Percentiles rank a stretch among this genome's conserved stretches.
Evolutionary conservation across 2,329 filamentous ascomycete species (phyloP).

Genomic region (Ophiostoma himal-ulmi): DNA sequence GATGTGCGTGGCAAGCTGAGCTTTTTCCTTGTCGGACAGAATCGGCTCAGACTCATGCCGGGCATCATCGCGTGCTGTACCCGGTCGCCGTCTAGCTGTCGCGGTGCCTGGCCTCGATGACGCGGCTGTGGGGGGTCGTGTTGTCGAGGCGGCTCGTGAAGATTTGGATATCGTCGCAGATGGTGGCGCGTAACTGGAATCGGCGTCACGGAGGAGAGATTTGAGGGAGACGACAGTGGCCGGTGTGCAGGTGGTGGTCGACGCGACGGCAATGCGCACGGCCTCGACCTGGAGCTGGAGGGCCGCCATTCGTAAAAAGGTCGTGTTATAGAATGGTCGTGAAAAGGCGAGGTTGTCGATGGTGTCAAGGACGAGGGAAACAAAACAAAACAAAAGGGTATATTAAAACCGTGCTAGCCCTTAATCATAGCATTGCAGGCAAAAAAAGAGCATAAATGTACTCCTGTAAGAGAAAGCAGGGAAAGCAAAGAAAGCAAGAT

Average conservation of each 20-base stretch:
- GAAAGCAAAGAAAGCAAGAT: conserved; percentile 23
- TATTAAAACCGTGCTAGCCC: conserved; percentile 25
- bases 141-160: conserved; percentile 21
- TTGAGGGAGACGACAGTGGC: conserved; percentile 42
- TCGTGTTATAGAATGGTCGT: neutral
- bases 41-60: conserved; percentile 22
- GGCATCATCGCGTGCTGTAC: conserved; percentile 15
- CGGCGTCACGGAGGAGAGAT: conserved; percentile 38
- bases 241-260: conserved; percentile 44
- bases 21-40: conserved; percentile 54
- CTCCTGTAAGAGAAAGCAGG: neutral
- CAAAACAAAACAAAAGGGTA: conserved; percentile 27
- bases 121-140: conserved; percentile 29
- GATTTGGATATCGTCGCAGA: conserved; percentile 18
- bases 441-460: conserved; percentile 5
- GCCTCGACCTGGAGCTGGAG: conserved; percentile 39
- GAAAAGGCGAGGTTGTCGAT: neutral
- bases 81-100: conserved; percentile 27
- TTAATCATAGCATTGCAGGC: conserved; percentile 35
- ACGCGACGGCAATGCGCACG: conserved; percentile 43
- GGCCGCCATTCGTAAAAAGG: conserved; percentile 34
- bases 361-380: neutral
- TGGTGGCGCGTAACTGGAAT: conserved; percentile 28
- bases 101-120: conserved; percentile 28
- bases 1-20: conserved; percentile 63